phyloP scores from a whole-genome alignment of 345 rosid genomes.

The Hibiscus syriacus region DNA sequence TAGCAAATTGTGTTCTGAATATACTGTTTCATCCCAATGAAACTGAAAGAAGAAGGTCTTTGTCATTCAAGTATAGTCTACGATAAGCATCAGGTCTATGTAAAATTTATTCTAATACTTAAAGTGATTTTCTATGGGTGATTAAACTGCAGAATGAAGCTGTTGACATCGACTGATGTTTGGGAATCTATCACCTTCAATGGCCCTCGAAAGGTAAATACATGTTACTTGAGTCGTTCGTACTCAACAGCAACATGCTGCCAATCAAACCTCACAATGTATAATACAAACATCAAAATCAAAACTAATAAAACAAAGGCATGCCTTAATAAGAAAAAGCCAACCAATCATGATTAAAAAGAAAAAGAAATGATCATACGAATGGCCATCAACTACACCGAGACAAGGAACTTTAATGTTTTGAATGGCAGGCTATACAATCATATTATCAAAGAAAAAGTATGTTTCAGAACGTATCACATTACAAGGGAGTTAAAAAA shows the following conservation, averaged over 20 bases:
- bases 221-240: slow-evolving; percentile 1
- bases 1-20: too few relatives aligned
- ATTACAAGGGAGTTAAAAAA: background rate
- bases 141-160: too few relatives aligned
- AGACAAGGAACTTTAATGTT: too few relatives aligned
- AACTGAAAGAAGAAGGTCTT: too few relatives aligned
- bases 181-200: background rate
- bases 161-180: too few relatives aligned
- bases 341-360: background rate
- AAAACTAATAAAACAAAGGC: background rate
- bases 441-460: slow-evolving; percentile 1
- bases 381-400: background rate
- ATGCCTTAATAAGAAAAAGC: background rate
- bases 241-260: too few relatives aligned
- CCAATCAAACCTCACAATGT: too few relatives aligned
- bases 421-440: background rate
- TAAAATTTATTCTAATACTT: too few relatives aligned
- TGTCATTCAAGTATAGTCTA: too few relatives aligned
- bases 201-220: background rate
- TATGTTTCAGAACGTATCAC: slow-evolving; percentile 9
- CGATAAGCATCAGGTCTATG: background rate
- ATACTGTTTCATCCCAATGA: too few relatives aligned
- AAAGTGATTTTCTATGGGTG: too few relatives aligned
- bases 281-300: slow-evolving; percentile 3
- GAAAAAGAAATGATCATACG: background rate